Percentiles rank a stretch among this genome's conserved stretches.
Conservation (phyloP, 225 moss, liverwort and hornwort genomes). For the Ulota crispa region DNA sequence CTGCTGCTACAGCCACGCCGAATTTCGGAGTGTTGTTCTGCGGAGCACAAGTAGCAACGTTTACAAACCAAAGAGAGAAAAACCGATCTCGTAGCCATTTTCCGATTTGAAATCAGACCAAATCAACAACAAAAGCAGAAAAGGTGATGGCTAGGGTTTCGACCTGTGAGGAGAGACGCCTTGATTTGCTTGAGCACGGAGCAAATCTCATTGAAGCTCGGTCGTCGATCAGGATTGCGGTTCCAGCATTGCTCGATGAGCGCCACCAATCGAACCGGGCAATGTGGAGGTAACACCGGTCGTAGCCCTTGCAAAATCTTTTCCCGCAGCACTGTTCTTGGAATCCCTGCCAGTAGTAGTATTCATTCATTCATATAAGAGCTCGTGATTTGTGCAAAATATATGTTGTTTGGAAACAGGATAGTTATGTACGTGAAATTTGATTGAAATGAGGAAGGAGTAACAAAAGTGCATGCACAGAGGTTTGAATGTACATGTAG, state of each 20-base stretch:
- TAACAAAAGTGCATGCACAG: not conserved
- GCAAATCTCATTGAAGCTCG: constrained; percentile 19
- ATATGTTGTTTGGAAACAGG: not conserved
- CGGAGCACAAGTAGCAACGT: not conserved
- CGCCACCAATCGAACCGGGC: constrained; percentile 4
- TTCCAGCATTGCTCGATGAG: constrained; percentile 30
- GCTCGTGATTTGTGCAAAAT: no score
- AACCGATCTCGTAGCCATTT: not conserved
- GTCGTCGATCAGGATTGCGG: constrained; percentile 24
- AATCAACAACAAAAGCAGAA: not conserved
- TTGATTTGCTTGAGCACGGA: constrained; percentile 23
- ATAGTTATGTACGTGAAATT: not conserved
- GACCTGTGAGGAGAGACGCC: constrained; percentile 27
- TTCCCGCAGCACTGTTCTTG: not conserved
- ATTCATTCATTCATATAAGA: not conserved
- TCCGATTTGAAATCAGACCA: not conserved
- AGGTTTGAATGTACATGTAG: not conserved
- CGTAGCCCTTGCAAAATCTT: constrained; percentile 26
- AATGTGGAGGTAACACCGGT: constrained; percentile 2
- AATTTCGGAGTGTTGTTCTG: constrained; percentile 9
- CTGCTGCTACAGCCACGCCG: not conserved
- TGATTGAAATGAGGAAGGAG: not conserved
- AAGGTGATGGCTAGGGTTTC: not conserved
- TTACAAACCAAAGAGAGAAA: no score
- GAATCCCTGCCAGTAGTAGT: not conserved